Evolutionary conservation across 108 stramenopile genomes (phyloP), one percentile per base, ranked within the genome.

Genomic region (Conticribra weissflogii): DNA sequence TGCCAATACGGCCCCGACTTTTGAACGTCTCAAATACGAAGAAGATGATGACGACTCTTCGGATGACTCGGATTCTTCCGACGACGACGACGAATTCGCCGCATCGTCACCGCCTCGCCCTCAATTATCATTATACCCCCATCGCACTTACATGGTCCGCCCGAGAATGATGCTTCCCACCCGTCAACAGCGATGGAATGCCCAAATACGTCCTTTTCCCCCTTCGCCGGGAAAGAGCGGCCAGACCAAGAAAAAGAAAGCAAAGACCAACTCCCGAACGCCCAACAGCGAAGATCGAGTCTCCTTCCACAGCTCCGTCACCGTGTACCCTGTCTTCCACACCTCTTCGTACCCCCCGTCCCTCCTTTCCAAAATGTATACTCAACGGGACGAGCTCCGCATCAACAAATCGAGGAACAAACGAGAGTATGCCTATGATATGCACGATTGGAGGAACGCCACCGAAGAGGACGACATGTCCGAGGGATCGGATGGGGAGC

Each of bases 401-500:
- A 19, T 55, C 14, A 75, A 82, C 66, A 82, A 78, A 52, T 23
- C 68, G 19, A 56, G 73, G 1, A 76, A 75, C 59, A 82, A 82
- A 54, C 64, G 69, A 1, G 81, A 82, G 30, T 82, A 36, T 59
- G 77, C 71, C n/a, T 74, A 57, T 44, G 81, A 82, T 34, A 21
- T 47, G 30, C 33, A 78, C 32, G 81, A 82, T 71, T 82, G 81
- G 81, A 58, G 54, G 59, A 78, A 67, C 59, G 81, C 66, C 5
- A 68, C 72, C 14, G 81, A 82, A 31, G 81, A 82, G 41, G 22
- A 30, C 23, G 77, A 79, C 22, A 82, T 82, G 81, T 48, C 57
- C 53, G n/a, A 34, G 15, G 60, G 68, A 29, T 46, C 27, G 15
- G 68, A 45, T 19, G 81, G 78, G 7, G 75, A 71, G 70, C 45